Base-by-base conservation (phyloP, 768 basidiomycete genomes). In the Xerocomus spinulosus region DNA sequence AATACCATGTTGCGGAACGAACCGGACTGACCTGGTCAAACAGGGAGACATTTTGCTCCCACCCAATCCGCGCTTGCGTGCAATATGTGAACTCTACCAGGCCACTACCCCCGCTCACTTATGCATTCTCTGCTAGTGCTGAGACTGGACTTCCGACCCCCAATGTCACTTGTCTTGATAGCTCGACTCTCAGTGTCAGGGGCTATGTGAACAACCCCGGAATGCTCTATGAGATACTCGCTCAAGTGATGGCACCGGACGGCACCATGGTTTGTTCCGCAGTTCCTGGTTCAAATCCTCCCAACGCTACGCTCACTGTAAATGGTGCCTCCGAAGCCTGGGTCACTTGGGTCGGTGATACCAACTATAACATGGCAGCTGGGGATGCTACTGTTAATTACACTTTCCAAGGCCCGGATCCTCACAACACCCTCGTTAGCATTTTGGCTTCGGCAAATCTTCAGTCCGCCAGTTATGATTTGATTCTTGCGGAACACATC, bases 281-380 rank as follows among this genome's bases (percentile, higher is more conserved):
- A 0, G 39, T 60, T 10, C 33, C 56, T 21, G 59, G 59, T 9
- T 57, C 62, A 29, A 52, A 39, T 25, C 61, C 70, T 5, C 64
- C 68, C 8, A 80, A 80, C 45, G 74, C 75, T 20, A 76, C 76
- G 2, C 47, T 87, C 18, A 65, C 64, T 26, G 70, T 87, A 13
- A 61, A 59, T 7, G 63, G 69, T 17, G 70, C 76, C 23, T 67
- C 68, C 2, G 80, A 82, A 49, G 72, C 80, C 0, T 85, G 80
- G 82, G 65, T 87, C 54, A 77, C 79, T 7, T 87, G 85, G 84
- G 77, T 81, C 15, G 86, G 85, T n/a, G 83, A 74, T 24, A 88
- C 87, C 14, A 75, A 87, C 39, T 88, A 82, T 59, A 70, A 78
- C 50, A 78, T 80, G 63, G 63, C 77, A 52, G 80, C 84, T 1